Evolutionary conservation across 108 stramenopile species (phyloP), one percentile per base, ranked within the genome.

Genomic region (Stephanodiscus minutulus): DNA sequence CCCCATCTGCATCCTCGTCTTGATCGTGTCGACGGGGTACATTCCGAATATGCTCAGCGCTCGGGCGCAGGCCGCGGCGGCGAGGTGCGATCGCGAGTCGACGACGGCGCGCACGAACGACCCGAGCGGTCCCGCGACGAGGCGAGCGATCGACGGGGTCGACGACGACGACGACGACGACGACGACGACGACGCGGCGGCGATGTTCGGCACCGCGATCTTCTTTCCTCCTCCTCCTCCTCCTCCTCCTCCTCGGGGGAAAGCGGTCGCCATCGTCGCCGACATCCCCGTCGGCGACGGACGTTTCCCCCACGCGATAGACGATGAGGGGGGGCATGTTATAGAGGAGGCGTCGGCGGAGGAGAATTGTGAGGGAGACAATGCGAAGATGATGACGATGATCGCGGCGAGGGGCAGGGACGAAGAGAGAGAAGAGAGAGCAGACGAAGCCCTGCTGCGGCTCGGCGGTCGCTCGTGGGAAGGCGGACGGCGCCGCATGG

Each of bases 21-120:
- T 96, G 60, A 93, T 86, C 11, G 88, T 89, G 69, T 96, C 94
- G 25, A 96, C 76, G 17, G 94, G 94, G 43, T 86, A 91, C 87
- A 88, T 88, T 33, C 48, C 68, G 44, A 88, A 91, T 52, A 91
- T 90, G n/a, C 85, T 86, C 11, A 76, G 55, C 33, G 83, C 76
- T 63, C 91, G 75, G 20, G 88, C 91, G 7, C 77, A 85, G 0
- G 87, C 91, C 5, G 91, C 91, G 1, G 91, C 88, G 0, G 74
- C 77, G 60, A 92, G 64, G 61, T 92, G 88, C 3, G 82, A 79
- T 48, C 70, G 50, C 17, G 87, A 73, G 33, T 83, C 76, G 62
- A 44, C 25, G 44, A 88, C 68, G 22, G 85, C 84, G 15, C 76
- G 21, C 33, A 79, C 29, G 61, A 88, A 88, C 48, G 76, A 68